These are phyloP conservation scores for Combretum micranthum DNA, from an alignment of 345 rosid species.

Conservation along the genomic window DNA sequence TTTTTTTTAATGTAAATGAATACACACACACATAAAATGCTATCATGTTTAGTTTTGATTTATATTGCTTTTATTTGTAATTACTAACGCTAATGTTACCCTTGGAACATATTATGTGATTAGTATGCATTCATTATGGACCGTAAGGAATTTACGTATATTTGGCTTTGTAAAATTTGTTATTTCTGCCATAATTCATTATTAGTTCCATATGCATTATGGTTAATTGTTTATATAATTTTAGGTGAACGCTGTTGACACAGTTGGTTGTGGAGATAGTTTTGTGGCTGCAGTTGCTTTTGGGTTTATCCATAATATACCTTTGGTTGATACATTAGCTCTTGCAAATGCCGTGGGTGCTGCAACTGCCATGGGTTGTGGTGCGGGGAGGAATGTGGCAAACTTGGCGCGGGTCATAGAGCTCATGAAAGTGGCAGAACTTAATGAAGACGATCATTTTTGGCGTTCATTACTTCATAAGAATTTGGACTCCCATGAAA, in stretches of 20 bases:
- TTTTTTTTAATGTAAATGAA: too few species aligned
- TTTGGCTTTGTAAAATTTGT: neutral
- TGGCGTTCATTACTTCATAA: slow-evolving; percentile 43
- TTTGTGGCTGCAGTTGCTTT: slow-evolving; percentile 92
- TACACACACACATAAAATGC: too few species aligned
- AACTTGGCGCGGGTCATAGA: slow-evolving; percentile 50
- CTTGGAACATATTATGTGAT: too few species aligned
- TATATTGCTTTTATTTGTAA: too few species aligned
- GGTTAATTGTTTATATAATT: slow-evolving; percentile 4
- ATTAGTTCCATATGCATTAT: neutral
- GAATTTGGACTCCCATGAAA: slow-evolving; percentile 22
- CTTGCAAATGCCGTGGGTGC: slow-evolving; percentile 98
- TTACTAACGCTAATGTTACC: too few species aligned
- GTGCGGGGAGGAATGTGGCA: slow-evolving; percentile 98
- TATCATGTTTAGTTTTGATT: too few species aligned
- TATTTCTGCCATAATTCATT: neutral
- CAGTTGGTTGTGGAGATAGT: slow-evolving; percentile 99
- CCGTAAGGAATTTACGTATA: too few species aligned
- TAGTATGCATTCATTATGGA: too few species aligned
- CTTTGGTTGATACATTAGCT: slow-evolving; percentile 66
- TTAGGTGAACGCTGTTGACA: slow-evolving; percentile 80
- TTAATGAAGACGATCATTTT: slow-evolving; percentile 57
- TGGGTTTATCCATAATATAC: slow-evolving; percentile 68
- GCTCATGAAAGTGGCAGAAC: slow-evolving; percentile 49
- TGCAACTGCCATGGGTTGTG: slow-evolving; percentile 95